These are phyloP conservation scores for Cucumis variabilis DNA, from an alignment of 331 rosid species.

Conservation along the genomic window DNA sequence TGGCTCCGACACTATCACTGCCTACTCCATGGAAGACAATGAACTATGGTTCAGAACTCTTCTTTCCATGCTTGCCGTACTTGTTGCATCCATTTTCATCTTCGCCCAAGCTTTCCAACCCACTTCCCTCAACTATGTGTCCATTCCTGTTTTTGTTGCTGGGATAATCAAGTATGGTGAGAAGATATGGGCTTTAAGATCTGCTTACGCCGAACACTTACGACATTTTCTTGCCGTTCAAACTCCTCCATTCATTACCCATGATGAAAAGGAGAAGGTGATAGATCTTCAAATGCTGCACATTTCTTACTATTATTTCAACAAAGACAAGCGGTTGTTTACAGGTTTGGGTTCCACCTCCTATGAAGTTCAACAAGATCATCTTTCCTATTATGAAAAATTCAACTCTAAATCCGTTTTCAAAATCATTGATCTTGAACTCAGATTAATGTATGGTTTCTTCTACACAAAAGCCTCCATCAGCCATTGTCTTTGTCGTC, in stretches of 20 bases:
- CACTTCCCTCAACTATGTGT: background rate
- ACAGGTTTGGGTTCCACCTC: slow-evolving; percentile 48
- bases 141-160: slow-evolving; percentile 44
- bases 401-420: slow-evolving; percentile 27
- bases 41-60: slow-evolving; percentile 41
- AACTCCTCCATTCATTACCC: background rate
- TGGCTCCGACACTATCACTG: slow-evolving; percentile 54
- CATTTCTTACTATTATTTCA: slow-evolving; percentile 41
- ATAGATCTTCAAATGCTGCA: background rate
- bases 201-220: slow-evolving; percentile 45
- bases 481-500: slow-evolving; percentile 25
- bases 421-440: slow-evolving; percentile 49
- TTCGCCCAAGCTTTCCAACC: background rate
- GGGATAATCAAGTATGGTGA: slow-evolving; percentile 48
- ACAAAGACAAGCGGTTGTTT: slow-evolving; percentile 38
- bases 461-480: slow-evolving; percentile 45
- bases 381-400: slow-evolving; percentile 28
- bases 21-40: slow-evolving; percentile 51
- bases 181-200: slow-evolving; percentile 35
- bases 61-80: too few relatives aligned
- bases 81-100: background rate
- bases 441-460: slow-evolving; percentile 50
- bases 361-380: slow-evolving; percentile 21
- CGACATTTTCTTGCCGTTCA: slow-evolving; percentile 40
- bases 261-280: too few relatives aligned